A percentile compares a stretch with the other conserved stretches of the same genome.
These are phyloP conservation scores for Macadamia integrifolia DNA, from an alignment of 164 flowering plant species.

Conservation along the genomic window DNA sequence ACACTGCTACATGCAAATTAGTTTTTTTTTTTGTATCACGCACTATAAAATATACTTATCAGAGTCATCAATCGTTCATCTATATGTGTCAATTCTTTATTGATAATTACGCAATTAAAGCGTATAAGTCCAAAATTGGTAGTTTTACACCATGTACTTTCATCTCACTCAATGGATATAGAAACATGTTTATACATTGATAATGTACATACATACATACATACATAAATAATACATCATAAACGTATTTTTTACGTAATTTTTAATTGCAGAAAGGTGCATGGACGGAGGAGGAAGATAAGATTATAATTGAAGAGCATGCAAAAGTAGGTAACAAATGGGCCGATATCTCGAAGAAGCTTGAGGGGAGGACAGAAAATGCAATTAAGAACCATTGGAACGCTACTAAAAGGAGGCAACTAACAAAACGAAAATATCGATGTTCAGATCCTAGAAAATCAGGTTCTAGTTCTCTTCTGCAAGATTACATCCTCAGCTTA, in stretches of 20 bases:
- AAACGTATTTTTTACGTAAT: too few relatives aligned
- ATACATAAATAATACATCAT: too few relatives aligned
- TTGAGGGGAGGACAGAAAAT: constrained; percentile 85
- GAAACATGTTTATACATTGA: not conserved
- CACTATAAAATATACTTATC: too few relatives aligned
- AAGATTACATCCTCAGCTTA: constrained; percentile 72
- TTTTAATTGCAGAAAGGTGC: constrained; percentile 49
- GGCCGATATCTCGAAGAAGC: constrained; percentile 81
- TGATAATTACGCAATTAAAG: too few relatives aligned
- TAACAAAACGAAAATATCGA: constrained; percentile 47
- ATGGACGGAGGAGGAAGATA: constrained; percentile 83
- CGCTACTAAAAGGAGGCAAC: constrained; percentile 75
- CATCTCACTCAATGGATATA: too few relatives aligned
- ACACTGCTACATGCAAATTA: too few relatives aligned
- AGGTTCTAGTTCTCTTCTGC: constrained; percentile 47
- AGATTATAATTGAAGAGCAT: constrained; percentile 52
- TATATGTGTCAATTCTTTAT: too few relatives aligned
- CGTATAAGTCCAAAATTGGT: too few relatives aligned
- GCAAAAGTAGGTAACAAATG: constrained; percentile 75
- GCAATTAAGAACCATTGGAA: constrained; percentile 92
- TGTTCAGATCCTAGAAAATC: constrained; percentile 42
- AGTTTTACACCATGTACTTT: too few relatives aligned
- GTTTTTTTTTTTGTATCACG: too few relatives aligned
- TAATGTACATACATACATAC: too few relatives aligned
- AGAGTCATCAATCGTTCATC: too few relatives aligned